Evolutionary conservation across 495 filamentous ascomycete species (phyloP).

Genomic region (Hypoxylon lenormandii): DNA sequence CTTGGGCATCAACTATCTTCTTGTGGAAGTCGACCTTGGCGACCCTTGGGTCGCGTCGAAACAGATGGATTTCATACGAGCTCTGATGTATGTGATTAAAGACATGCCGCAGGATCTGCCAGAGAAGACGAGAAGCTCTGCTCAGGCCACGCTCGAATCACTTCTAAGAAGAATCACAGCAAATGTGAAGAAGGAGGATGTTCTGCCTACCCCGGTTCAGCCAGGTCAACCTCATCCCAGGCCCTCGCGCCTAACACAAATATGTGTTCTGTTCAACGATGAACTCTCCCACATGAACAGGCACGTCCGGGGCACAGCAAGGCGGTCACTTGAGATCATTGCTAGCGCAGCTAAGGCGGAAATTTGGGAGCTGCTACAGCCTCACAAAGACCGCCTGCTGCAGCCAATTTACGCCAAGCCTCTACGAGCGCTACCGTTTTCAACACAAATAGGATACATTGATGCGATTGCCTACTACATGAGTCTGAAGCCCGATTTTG

Average conservation of each 20-base stretch:
- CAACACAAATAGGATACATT: conserved; percentile 95
- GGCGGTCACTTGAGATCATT: conserved; percentile 81
- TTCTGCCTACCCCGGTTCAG: conserved; percentile 59
- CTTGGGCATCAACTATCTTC: conserved; percentile 84
- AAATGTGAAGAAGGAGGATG: conserved; percentile 80
- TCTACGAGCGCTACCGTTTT: conserved; percentile 87
- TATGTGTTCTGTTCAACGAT: conserved; percentile 83
- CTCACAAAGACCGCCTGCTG: conserved; percentile 86
- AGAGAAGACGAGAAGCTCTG: conserved; percentile 81
- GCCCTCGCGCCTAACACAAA: conserved; percentile 69
- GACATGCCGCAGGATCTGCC: conserved; percentile 94
- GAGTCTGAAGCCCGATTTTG: conserved; percentile 82
- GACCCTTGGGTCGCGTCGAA: conserved; percentile 82
- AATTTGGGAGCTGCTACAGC: conserved; percentile 84
- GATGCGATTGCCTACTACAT: conserved; percentile 96
- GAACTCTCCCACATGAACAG: conserved; percentile 95
- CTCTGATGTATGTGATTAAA: conserved; percentile 94
- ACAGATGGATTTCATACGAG: conserved; percentile 84
- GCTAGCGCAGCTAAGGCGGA: conserved; percentile 79
- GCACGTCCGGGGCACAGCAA: conserved; percentile 87
- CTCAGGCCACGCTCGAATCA: conserved; percentile 82
- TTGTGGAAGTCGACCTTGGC: conserved; percentile 81
- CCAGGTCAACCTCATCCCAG: conserved; percentile 53
- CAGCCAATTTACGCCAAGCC: conserved; percentile 94
- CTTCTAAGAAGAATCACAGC: conserved; percentile 81